A percentile compares a stretch with the other conserved stretches of the same genome.
These are phyloP conservation scores for Craspedostauros australis DNA, from an alignment of 108 stramenopile genomes.

Conservation along the genomic window DNA sequence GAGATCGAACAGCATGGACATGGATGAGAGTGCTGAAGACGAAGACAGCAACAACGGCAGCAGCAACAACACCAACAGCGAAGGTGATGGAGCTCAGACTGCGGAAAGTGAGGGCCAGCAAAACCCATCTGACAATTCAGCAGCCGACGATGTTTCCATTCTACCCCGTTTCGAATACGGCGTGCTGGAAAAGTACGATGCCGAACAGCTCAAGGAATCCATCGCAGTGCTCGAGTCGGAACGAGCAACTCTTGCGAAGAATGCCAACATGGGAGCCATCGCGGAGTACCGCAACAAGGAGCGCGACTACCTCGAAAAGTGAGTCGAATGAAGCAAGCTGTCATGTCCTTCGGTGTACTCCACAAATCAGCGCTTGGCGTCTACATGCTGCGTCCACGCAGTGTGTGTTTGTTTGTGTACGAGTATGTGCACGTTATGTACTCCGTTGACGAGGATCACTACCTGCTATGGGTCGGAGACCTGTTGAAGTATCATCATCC, in stretches of 20 bases:
- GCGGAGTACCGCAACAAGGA: conserved; percentile 91
- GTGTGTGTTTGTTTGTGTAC: too few relatives aligned
- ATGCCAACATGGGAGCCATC: conserved; percentile 92
- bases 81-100: not conserved
- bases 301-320: conserved; percentile 78
- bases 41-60: conserved; percentile 1
- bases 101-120: conserved; percentile 6
- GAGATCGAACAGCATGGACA: conserved; percentile 12
- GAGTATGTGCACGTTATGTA: too few relatives aligned
- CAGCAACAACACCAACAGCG: not conserved
- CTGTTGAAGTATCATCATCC: not conserved
- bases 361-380: too few relatives aligned
- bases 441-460: too few relatives aligned
- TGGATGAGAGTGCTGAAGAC: conserved; percentile 10
- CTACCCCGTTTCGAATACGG: conserved; percentile 35
- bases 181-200: conserved; percentile 55
- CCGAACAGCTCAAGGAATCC: conserved; percentile 57
- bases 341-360: not conserved
- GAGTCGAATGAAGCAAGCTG: conserved; percentile 8
- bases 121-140: conserved; percentile 4
- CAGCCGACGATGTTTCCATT: conserved; percentile 16
- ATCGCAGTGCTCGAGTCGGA: conserved; percentile 77
- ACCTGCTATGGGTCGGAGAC: too few relatives aligned
- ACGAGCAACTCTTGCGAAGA: conserved; percentile 71
- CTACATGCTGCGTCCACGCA: too few relatives aligned